Evolutionary conservation across 2,329 filamentous ascomycete genomes (phyloP), one percentile per base, ranked within the genome.

Genomic region (Onygenales sp.): DNA sequence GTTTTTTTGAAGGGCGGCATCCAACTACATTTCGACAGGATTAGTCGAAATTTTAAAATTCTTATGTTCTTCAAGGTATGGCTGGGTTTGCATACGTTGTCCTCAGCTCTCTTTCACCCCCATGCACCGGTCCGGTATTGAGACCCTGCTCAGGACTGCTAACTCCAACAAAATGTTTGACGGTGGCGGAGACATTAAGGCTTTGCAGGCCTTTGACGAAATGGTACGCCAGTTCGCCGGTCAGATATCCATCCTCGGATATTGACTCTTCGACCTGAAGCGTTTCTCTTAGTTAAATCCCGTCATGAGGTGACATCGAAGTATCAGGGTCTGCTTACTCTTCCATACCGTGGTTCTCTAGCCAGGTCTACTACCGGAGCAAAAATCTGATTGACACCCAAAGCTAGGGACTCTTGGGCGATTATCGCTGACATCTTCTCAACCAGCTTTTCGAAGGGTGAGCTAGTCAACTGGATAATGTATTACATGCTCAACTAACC

Each of bases 121-220:
- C 77, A 55, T 80, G 77, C 0, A 80, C 77, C 4, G 78, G 77
- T 0, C 77, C 84, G 7, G 81, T 84, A 64, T 89, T 89, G 43
- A 89, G 67, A 2, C 86, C 86, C 64, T 88, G 85, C 61, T 89
- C 86, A 0, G 85, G 85, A 1, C 74, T 74, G 46, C 78, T 85
- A 62, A 83, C 88, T 1, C 79, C 86, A 10, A 82, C 83, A 64
- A 85, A 89, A 64, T 90, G 86, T 71, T 89, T 90, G 46, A 89
- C 82, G 67, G 82, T 88, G 13, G 86, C 81, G 27, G 81, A 82
- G 4, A 88, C 85, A 43, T 83, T 82, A 36, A 75, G 73, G 10
- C 75, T 76, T 65, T 89, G 84, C 2, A 88, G 71, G 21, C 85
- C 81, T 49, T 72, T 77, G 40, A 82, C 73, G 52, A 79, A 79